A percentile compares a stretch with the other conserved stretches of the same genome.
Evolutionary conservation across 495 filamentous ascomycete genomes (phyloP).

Genomic region (Pseudomonodictys pantanalensis): DNA sequence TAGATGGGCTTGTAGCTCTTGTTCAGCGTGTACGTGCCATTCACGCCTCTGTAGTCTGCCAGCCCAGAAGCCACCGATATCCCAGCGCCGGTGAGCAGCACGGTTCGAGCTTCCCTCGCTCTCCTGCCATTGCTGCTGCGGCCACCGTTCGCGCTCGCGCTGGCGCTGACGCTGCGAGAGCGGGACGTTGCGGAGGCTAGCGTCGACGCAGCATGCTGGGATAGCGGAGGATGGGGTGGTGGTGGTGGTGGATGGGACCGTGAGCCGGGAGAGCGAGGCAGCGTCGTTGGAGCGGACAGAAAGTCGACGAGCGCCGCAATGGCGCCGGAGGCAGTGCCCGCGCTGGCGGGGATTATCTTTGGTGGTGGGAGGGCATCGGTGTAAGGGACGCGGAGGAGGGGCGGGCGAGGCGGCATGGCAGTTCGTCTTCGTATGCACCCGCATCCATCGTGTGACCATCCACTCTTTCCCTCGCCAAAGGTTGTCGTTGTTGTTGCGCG

Average conservation of each 20-base stretch:
- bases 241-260: not conserved
- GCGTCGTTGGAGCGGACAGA: constrained; percentile 44
- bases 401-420: constrained; percentile 26
- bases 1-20: constrained; percentile 88
- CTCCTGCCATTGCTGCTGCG: not conserved
- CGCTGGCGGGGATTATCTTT: constrained; percentile 66
- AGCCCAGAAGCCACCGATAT: constrained; percentile 91
- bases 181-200: constrained; percentile 36
- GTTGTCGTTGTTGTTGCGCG: too few relatives aligned
- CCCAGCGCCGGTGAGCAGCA: constrained; percentile 88
- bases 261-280: not conserved
- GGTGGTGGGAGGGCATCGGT: constrained; percentile 79
- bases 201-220: not conserved
- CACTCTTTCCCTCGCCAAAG: too few relatives aligned
- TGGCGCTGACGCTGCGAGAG: not conserved
- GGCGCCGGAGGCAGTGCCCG: constrained; percentile 67
- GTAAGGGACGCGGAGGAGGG: constrained; percentile 86
- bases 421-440: not conserved
- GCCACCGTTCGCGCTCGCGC: not conserved
- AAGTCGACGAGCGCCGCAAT: constrained; percentile 73
- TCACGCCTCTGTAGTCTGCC: constrained; percentile 84
- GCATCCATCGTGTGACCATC: not conserved
- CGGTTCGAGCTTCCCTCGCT: constrained; percentile 50
- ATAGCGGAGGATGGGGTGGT: not conserved
- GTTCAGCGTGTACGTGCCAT: constrained; percentile 90